Evolutionary conservation across 2,329 filamentous ascomycete genomes (phyloP).

Genomic region (Canariomyces notabilis): DNA sequence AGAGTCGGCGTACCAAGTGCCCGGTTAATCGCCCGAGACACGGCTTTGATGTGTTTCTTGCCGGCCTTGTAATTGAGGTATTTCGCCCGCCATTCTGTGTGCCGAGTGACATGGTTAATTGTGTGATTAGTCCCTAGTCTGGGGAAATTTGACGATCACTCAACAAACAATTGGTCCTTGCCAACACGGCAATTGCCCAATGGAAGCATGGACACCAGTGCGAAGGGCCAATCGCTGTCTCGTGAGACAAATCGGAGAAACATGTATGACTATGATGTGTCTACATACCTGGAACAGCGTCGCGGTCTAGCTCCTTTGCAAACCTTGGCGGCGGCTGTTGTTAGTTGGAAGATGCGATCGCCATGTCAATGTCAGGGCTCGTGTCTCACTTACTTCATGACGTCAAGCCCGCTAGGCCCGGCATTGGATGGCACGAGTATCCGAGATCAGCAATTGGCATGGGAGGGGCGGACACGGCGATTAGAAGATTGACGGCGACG

Average conservation of each 20-base stretch:
- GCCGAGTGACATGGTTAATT: conserved; percentile 1
- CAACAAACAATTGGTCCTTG: not conserved
- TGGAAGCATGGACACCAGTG: conserved; percentile 2
- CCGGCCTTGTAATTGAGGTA: conserved; percentile 94
- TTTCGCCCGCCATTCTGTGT: conserved; percentile 79
- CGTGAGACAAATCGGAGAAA: conserved; percentile 3
- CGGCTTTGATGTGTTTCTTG: conserved; percentile 88
- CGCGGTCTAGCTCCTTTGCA: conserved; percentile 75
- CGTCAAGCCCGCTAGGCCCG: conserved; percentile 24
- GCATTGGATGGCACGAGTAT: conserved; percentile 10
- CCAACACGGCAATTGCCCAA: not conserved
- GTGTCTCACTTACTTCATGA: conserved; percentile 28
- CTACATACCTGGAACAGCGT: conserved; percentile 74
- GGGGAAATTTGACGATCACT: conserved; percentile 7
- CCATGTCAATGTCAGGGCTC: not conserved
- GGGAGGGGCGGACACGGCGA: not conserved
- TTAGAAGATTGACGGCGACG: not conserved
- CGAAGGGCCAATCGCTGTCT: conserved; percentile 11
- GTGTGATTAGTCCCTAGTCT: conserved; percentile 6
- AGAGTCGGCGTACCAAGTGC: conserved; percentile 48
- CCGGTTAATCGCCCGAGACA: conserved; percentile 65
- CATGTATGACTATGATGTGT: too few species aligned
- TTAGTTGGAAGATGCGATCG: conserved; percentile 11
- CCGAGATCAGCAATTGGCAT: not conserved
- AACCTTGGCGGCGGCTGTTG: conserved; percentile 50